Conservation (phyloP, 192 early-diverging fungal species). For the Lobosporangium transversale region DNA sequence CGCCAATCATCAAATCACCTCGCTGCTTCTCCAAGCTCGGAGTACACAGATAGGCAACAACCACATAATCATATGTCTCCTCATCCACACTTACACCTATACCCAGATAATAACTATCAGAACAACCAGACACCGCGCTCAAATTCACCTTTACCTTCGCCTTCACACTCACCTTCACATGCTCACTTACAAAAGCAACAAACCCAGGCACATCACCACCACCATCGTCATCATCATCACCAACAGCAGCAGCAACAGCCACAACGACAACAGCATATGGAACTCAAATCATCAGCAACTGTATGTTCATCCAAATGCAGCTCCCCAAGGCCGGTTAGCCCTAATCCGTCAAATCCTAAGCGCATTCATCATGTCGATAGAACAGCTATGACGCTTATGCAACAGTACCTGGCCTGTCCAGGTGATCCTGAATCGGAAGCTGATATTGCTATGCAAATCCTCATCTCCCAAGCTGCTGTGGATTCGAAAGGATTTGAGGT, state of each 20-base stretch:
- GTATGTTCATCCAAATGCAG: no score
- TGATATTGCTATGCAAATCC: conserved; percentile 58
- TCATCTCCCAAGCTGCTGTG: conserved; percentile 63
- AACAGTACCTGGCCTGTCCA: conserved; percentile 24
- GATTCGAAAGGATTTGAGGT: conserved; percentile 66
- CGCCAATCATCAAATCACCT: conserved; percentile 33
- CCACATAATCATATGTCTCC: no score
- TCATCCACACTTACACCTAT: no score
- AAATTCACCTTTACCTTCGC: no score
- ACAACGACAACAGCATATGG: not conserved
- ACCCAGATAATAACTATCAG: no score
- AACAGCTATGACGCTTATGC: conserved; percentile 48
- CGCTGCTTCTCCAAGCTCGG: no score
- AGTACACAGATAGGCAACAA: no score
- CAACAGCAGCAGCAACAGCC: conserved; percentile 5
- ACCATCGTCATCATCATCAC: conserved; percentile 1
- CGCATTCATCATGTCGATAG: conserved; percentile 24
- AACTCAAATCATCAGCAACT: no score
- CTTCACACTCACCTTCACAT: not conserved
- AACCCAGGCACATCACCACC: not conserved
- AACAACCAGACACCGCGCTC: no score
- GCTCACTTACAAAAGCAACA: not conserved
- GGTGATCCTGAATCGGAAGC: conserved; percentile 51
- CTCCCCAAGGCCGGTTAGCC: conserved; percentile 4
- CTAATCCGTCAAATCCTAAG: not conserved